A percentile compares a stretch with the other conserved stretches of the same genome.
phyloP scores from a whole-genome alignment of 176 grass and related monocot species.

The Dactylis glomerata region DNA sequence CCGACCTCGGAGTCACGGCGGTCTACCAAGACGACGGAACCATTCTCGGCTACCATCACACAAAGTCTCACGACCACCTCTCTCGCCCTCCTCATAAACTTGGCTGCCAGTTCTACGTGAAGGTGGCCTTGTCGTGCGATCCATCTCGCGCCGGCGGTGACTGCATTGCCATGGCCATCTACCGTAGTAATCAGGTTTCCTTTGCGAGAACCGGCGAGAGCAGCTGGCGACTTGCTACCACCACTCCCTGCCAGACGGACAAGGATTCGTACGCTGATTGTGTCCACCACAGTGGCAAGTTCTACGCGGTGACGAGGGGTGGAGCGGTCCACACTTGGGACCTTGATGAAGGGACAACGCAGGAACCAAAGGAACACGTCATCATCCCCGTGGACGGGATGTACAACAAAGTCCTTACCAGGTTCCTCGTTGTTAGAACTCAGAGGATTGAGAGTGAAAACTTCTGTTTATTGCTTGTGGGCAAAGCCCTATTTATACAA shows the following conservation, averaged over 20 bases:
- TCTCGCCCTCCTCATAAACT: neutral
- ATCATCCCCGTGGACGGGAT: neutral
- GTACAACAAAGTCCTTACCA: neutral
- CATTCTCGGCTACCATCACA: neutral
- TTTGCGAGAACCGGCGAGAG: constrained; percentile 5
- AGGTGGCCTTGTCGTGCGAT: neutral
- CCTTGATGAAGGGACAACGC: neutral
- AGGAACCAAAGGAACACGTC: neutral
- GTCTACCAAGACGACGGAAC: neutral
- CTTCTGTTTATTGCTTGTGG: no score
- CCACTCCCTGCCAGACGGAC: neutral
- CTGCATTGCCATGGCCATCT: constrained; percentile 4
- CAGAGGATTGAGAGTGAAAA: no score
- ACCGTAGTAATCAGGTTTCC: neutral
- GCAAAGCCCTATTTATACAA: no score
- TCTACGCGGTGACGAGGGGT: neutral
- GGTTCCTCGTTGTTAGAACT: no score
- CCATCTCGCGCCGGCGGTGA: neutral
- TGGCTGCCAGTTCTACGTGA: neutral
- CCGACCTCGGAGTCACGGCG: neutral
- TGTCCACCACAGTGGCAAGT: neutral
- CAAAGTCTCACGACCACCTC: neutral
- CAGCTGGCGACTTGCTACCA: neutral
- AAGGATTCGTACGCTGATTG: neutral
- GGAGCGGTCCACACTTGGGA: neutral